Evolutionary conservation across 768 basidiomycete species (phyloP), one percentile per base, ranked within the genome.

Genomic region (Candolleomyces aberdarensis): DNA sequence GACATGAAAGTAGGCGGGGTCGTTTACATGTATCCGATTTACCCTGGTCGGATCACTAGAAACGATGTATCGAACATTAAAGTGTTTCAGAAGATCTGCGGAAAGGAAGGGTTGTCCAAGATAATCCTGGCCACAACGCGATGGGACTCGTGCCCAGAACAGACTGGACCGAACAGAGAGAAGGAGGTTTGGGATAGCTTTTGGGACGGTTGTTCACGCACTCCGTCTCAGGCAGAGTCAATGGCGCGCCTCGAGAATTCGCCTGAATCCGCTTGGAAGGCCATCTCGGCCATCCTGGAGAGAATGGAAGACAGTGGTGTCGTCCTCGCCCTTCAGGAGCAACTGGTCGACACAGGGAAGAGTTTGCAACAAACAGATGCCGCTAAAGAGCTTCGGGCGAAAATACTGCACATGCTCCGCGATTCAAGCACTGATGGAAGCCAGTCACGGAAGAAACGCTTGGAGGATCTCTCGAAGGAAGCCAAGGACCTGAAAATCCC

Each of bases 81-180:
- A 2, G 29, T 56, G 54, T 61, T 61, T 36, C 19, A 50, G 22
- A 61, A 61, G 32, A 46, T 56, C 7, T 61, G 60, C 43, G 60
- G 54, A 50, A 31, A 55, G 29, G 60, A 50, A 5, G 39, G 52
- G 6, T 56, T 56, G 17, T 19, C 26, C 8, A 56, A 41, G 46
- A 54, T 61, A 5, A 31, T 61, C 15, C 47, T 61, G 8, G 43
- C 32, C 6, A 56, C 60, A 6, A 61, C 60, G 3, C 54, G 55
- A 54, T 61, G 60, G 60, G 15, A 47, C 46, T 9, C 20, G 6
- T 47, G 46, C 46, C 46, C 46, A 22, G 4, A 47, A n/a, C 2
- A 7, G 26, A 26, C 2, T 26, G 46, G n/a, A 17, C 9, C 17
- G n/a, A 17, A 14, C 15, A 7, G 46, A n/a, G 46, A 47, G 46